Evolutionary conservation across 2,329 filamentous ascomycete species (phyloP).

Genomic region (Talaromyces sp.): DNA sequence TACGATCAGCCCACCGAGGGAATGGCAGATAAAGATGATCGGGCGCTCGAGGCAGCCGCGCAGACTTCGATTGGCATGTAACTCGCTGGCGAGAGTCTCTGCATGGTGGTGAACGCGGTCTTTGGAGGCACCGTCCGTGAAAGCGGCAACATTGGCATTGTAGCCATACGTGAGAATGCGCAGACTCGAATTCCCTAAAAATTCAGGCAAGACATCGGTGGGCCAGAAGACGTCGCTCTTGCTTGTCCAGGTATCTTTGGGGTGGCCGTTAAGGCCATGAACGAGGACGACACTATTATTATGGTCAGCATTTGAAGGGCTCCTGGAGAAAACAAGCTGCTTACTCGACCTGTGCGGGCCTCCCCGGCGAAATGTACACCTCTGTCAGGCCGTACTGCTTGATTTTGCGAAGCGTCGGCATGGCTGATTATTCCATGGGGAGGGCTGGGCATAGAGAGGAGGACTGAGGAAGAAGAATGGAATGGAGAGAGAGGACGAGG

Average conservation of each 20-base stretch:
- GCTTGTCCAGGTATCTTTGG: constrained; percentile 60
- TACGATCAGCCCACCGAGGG: constrained; percentile 67
- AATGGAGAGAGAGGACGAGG: background rate
- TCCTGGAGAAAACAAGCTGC: constrained; percentile 4
- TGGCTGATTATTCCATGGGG: background rate
- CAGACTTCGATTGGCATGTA: constrained; percentile 60
- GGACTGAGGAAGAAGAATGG: background rate
- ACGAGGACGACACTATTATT: constrained; percentile 58
- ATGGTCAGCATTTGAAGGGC: background rate
- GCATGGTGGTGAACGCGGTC: constrained; percentile 69
- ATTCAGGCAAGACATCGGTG: constrained; percentile 60
- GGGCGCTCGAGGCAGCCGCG: constrained; percentile 56
- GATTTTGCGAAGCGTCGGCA: constrained; percentile 22
- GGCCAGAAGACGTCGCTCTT: constrained; percentile 63
- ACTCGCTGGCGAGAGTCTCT: constrained; percentile 61
- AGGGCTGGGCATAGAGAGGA: background rate
- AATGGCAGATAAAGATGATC: constrained; percentile 74
- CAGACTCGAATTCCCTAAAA: constrained; percentile 56
- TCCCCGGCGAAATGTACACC: constrained; percentile 36
- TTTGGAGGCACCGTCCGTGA: constrained; percentile 55
- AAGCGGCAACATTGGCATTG: constrained; percentile 61
- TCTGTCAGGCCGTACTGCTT: constrained; percentile 42
- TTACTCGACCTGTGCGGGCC: constrained; percentile 39
- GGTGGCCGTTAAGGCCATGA: constrained; percentile 66
- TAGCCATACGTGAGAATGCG: constrained; percentile 71